Evolutionary conservation across 352 stramenopile species (phyloP), one percentile per base, ranked within the genome.

Genomic region (Pythium monospermum): DNA sequence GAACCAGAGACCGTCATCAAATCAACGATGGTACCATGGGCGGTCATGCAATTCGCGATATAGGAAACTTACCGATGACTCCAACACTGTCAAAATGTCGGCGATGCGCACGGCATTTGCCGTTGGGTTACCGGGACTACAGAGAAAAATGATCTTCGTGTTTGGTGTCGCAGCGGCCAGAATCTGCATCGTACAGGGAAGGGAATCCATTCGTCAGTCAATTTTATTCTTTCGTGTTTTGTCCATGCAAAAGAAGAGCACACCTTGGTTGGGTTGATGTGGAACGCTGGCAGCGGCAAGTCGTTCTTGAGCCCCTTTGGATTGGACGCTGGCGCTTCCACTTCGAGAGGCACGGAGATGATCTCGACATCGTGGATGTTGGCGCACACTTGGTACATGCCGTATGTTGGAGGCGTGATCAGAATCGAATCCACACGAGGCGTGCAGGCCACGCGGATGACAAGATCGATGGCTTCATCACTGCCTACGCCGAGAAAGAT

Each of bases 341-440:
- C 52, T 49, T 84, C 87, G 16, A 99, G 83, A 7, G 96, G 94
- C 59, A 96, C 91, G 1, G 64, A 81, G 38, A 98, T 79, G 59
- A 99, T 96, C 28, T 72, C 64, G 22, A 99, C 95, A 66, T 99
- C 95, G 71, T 99, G 97, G 41, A 98, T 96, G 66, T 98, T 98
- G 45, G 96, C 96, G 61, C 94, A 99, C 33, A 99, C 96, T 55
- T 97, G 97, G 76, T 99, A 99, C 96, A 99, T 99, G 46, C 96
- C 96, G 69, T 99, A 99, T 0, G 96, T 99, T 5, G 96, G 96
- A 6, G 95, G 94, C 19, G 96, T 98, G 59, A 97, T 97, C 36
- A 99, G 61, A 31, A 99, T 97, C 56, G 95, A 94, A 55, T 96
- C 87, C 28, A 91, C 64, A 23, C 90, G 87, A 30, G 96, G 96